Evolutionary conservation across 139 green algal species (phyloP).

Genomic region (Eudorina sp.): DNA sequence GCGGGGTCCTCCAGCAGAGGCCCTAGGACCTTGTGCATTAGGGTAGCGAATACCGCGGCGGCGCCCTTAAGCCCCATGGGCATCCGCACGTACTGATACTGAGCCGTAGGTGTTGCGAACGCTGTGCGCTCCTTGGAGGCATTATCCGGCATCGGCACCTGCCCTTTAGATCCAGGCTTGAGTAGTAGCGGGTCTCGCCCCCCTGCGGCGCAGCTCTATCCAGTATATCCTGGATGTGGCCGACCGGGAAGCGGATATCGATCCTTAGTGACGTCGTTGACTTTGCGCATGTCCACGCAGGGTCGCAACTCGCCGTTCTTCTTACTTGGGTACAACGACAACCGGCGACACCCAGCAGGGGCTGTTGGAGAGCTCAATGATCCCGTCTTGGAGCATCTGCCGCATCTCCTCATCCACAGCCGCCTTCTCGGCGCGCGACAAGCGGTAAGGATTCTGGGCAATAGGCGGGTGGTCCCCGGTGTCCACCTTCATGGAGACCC

Average conservation of each 20-base stretch:
- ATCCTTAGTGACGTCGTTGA: not conserved
- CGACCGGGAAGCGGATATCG: not conserved
- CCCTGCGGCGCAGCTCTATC: not conserved
- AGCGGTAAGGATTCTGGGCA: not conserved
- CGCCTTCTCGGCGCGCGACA: not conserved
- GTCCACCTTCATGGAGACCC: not conserved
- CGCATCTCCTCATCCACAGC: not conserved
- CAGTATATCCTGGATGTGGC: not conserved
- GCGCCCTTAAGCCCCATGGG: too few relatives aligned
- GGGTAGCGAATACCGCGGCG: not conserved
- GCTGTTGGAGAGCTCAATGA: slow-evolving; percentile 26
- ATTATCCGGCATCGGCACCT: not conserved
- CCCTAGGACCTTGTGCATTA: not conserved
- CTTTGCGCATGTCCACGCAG: not conserved
- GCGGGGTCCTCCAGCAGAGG: not conserved
- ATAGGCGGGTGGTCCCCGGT: not conserved
- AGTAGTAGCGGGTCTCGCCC: not conserved
- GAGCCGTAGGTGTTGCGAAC: not conserved
- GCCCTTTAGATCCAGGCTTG: not conserved
- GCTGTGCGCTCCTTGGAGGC: not conserved
- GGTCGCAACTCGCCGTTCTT: not conserved
- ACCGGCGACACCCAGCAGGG: not conserved
- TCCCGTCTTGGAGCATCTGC: not conserved
- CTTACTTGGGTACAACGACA: not conserved
- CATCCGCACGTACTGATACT: not conserved